Base-by-base conservation (phyloP, 106 monocot species). In the Narthecium ossifragum region DNA sequence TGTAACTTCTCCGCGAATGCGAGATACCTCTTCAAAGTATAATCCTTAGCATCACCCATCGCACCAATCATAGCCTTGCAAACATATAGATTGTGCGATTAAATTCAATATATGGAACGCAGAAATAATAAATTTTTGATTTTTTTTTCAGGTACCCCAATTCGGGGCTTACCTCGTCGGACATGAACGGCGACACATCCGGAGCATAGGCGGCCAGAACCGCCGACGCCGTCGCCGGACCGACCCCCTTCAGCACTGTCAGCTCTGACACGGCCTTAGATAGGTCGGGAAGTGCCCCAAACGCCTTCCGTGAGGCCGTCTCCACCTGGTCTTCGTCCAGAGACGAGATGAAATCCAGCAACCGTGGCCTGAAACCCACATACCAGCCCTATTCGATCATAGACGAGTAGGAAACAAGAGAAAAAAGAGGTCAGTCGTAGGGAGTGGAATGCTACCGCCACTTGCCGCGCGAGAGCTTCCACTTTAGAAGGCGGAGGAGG, bases 401-500 rank as follows among this genome's bases (percentile, higher is more conserved):
- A 13, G 24, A 32, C 23, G 26, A 31, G 27, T 29, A 33, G 46
- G 20, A 23, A 18, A 14, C 51, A 29, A 43, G 25, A 9, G n/a
- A 36, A 31, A 14, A 8, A 20, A 12, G 22, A 4, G n/a, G 9
- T 12, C 8, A 47, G 3, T 2, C 31, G 22, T 8, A 50, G 22
- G 43, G 8, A 31, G 17, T 37, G 25, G 31, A 13, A 39, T 0
- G 1, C 24, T 49, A 92, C 93, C 88, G 78, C 93, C 89, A 94
- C 65, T 94, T 85, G 2, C 93, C 93, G 14, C 93, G 78, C 34
- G 93, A 67, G 57, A 94, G 93, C 77, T 94, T 94, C 93, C 93
- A 94, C 53, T 78, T 67, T 72, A 94, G 65, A 68, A 94, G 73
- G 31, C 70, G 74, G 26, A 53, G 55, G 70, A 94, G 89, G 70